Base-by-base conservation (phyloP, 495 filamentous ascomycete species). In the Podospora australis region DNA sequence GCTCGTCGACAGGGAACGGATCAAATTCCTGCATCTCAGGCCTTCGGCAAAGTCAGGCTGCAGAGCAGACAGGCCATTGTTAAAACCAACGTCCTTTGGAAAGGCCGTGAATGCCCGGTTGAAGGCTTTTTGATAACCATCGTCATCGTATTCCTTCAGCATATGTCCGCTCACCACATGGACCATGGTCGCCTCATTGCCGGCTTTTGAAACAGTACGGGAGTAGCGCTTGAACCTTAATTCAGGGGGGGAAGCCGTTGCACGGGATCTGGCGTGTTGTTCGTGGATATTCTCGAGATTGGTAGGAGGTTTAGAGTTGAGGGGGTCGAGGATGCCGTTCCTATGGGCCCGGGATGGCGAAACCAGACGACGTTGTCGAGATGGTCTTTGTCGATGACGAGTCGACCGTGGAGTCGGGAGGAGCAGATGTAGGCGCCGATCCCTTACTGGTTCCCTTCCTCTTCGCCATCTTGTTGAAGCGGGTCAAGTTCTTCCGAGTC, bases 11-110 rank as follows among this genome's bases (percentile, higher is more conserved):
- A 7, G 64, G 60, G 44, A 68, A 60, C 43, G 62, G 60, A 34
- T 17, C 26, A 50, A 34, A 68, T 6, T 57, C 53, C 32, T 30
- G 8, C 45, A 51, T 58, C 39, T 50, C 35, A 57, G 47, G 2
- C 57, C 62, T n/a, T 63, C 50, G 25, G 63, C 53, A 49, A 63
- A 61, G 46, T 64, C 59, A 21, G 61, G 63, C 25, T 62, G 54
- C 19, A 56, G 58, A 35, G 55, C 49, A 20, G 56, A 60, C 20
- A 67, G 29, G 36, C 64, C 52, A 28, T 67, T 49, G 39, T 64
- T 67, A 39, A 67, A 64, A n/a, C 61, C 60, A 30, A 57, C 48
- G 36, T 64, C 39, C 17, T 51, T 51, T 16, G 60, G 58, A 38
- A 59, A 57, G 41, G 20, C 48, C 21, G 58, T 62, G 28, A 64